Base-by-base conservation (phyloP, 139 green algal species). In the Chlorella sorokiniana region DNA sequence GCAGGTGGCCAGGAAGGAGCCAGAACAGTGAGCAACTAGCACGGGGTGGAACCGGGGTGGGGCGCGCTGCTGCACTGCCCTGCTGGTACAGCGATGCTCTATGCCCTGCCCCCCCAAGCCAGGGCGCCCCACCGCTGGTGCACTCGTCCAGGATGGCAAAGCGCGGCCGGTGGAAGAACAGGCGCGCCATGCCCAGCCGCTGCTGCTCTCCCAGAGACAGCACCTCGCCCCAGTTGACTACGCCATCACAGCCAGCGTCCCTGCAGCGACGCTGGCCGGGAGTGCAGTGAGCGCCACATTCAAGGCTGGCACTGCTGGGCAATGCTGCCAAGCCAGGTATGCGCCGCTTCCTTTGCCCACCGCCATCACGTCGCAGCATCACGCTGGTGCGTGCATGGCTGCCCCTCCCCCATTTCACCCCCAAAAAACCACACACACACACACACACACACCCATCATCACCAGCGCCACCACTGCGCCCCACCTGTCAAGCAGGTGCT, bases 131-230 rank as follows among this genome's bases (percentile, higher is more conserved):
- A 78, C 71, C 91, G 69, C 76, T 89, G 48, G 92, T 95, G 86
- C 92, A 95, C 83, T 95, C 92, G 68, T 95, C 92, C 75, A 95
- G 76, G 68, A 95, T 95, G 68, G 92, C 92, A 82, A 95, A 94
- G 27, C 81, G 79, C 16, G 92, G 92, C 44, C 79, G 84, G 84
- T 95, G 92, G 83, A 89, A 95, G 78, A 95, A 94, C 35, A 95
- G 86, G 27, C 92, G 85, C 31, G 92, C 92, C 88, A 95, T 92
- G 82, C 91, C 91, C 61, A 95, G 84, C 72, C 91, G 86, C 85
- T 95, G 91, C 86, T 95, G 91, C 83, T 95, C 91, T 8, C 91
- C 91, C 81, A 93, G 81, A 3, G 86, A 91, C 48, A 94, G 86
- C 74, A 85, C 82, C 73, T 83, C 84, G 54, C 85, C 87, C 90